phyloP scores from a whole-genome alignment of 2,329 filamentous ascomycete genomes.

The Colletotrichum acutatum region DNA sequence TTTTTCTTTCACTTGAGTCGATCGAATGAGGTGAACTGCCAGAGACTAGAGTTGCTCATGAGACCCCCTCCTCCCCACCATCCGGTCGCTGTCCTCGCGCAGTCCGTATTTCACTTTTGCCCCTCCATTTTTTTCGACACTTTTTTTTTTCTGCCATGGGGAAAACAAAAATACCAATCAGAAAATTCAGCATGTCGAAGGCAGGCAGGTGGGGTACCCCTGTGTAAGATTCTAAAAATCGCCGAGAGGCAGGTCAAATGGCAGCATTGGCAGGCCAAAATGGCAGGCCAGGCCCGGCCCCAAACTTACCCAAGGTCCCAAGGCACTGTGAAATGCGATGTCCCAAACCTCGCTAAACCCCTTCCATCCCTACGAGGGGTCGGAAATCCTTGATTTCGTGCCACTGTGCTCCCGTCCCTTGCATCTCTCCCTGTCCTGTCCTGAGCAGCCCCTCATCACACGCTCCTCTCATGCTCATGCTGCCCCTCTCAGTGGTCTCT shows the following conservation, averaged over 20 bases:
- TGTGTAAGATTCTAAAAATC: constrained; percentile 32
- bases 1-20: neutral
- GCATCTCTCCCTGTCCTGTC: constrained; percentile 31
- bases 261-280: neutral
- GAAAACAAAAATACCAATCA: neutral
- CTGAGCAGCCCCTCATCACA: constrained; percentile 28
- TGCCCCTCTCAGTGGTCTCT: neutral
- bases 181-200: constrained; percentile 23
- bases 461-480: constrained; percentile 4
- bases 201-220: constrained; percentile 23
- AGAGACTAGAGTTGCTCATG: neutral
- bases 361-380: constrained; percentile 26
- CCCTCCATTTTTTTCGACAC: neutral
- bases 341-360: constrained; percentile 26
- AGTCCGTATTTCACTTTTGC: constrained; percentile 1
- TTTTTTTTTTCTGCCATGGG: constrained; percentile 3
- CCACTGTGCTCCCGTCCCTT: constrained; percentile 26
- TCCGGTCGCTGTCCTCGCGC: neutral
- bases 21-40: neutral
- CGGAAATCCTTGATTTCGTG: constrained; percentile 1
- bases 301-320: neutral
- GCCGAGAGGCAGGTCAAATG: constrained; percentile 25
- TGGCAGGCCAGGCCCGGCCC: constrained; percentile 16
- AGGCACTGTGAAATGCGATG: constrained; percentile 14
- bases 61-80: neutral